Evolutionary conservation across 179 eudicot genomes (phyloP).

Genomic region (Carnegiea gigantea): DNA sequence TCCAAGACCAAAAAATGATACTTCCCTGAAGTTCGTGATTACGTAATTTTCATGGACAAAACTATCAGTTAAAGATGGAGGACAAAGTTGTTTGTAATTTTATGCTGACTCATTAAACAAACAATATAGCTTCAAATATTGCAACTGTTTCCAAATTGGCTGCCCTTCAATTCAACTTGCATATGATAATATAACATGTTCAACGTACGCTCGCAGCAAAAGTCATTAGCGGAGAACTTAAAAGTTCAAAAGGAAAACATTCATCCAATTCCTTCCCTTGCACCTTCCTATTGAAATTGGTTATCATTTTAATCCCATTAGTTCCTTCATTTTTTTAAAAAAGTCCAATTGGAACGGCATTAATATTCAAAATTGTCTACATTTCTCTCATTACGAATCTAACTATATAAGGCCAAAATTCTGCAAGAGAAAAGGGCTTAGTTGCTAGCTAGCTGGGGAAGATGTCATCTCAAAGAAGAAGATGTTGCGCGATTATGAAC

Average conservation of each 20-base stretch:
- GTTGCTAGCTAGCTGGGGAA: background rate
- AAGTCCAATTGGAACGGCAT: conserved; percentile 14
- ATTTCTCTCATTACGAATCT: conserved; percentile 8
- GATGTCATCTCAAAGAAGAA: background rate
- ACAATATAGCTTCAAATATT: background rate
- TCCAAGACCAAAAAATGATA: too few species aligned
- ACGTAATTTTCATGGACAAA: too few species aligned
- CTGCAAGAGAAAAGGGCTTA: background rate
- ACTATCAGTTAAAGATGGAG: too few species aligned
- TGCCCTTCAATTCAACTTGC: conserved; percentile 2
- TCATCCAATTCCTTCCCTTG: background rate
- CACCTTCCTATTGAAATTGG: too few species aligned
- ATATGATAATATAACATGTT: background rate
- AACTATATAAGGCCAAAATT: background rate
- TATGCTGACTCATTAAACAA: background rate
- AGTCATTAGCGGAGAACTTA: conserved; percentile 8
- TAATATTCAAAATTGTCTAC: conserved; percentile 14
- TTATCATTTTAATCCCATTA: background rate
- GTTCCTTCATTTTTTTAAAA: background rate
- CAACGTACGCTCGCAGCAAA: background rate
- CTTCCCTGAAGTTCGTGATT: too few species aligned
- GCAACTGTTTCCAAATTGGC: conserved; percentile 12
- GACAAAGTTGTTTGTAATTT: background rate
- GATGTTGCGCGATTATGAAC: background rate
- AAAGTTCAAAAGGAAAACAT: background rate